Evolutionary conservation across 1,284 basidiomycete species (phyloP), one percentile per base, ranked within the genome.

Genomic region (Phaffia rhodozyma): DNA sequence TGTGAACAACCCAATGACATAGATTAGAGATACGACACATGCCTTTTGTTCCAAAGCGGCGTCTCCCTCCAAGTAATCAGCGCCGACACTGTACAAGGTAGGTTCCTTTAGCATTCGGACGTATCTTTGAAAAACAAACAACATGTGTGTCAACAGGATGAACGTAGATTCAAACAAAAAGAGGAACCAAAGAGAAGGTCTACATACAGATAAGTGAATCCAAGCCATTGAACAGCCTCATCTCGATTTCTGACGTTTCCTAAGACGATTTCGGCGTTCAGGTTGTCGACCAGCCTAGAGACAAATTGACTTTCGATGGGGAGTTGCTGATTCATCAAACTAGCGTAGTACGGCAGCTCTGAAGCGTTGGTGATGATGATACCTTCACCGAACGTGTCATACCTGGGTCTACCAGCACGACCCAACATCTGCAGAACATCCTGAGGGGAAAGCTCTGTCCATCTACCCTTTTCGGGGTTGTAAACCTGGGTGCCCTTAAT

Each of bases 401-500:
- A 97, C 74, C 98, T 93, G 13, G 96, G 96, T 63, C 96, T 85
- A 74, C 96, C 96, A 7, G 96, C 96, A 73, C 94, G 86, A 60
- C 96, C 96, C 5, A 98, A 86, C 96, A 99, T 98, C 77, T 99
- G 96, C 5, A 98, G 79, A 7, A 97, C 92, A 72, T 98, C 96
- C 75, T 98, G 94, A 0, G 89, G 87, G 0, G 92, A 96, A 16
- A 98, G 78, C 75, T 98, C 96, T 9, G 89, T 86, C 96, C 94
- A 98, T 9, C 89, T 85, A 27, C 96, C 96, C 78, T 98, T 97
- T 76, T 96, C 93, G 0, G 96, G 96, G 74, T 97, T 97, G 79
- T 98, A 98, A 68, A 98, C 93, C 76, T 98, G 94, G 0, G 96
- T 98, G 47, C 96, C 96, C 75, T 98, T 99, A 81, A 98, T 97